Conservation (phyloP, 208 protist species). For the Wallacemonas sp. region DNA sequence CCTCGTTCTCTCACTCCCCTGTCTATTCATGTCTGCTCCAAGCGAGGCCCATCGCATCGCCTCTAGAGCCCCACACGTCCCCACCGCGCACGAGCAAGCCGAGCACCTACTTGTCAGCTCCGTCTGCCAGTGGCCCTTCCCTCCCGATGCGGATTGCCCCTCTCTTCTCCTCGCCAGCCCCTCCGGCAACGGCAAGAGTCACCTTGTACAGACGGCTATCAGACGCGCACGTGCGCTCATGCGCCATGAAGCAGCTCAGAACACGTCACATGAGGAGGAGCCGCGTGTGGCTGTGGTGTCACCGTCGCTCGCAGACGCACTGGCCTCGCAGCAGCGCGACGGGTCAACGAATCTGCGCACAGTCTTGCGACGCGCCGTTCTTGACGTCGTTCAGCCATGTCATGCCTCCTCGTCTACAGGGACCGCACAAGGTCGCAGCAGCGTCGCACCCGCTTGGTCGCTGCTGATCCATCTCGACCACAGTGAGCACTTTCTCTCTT, state of each 20-base stretch:
- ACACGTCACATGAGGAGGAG: too few relatives aligned
- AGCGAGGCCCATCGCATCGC: background rate
- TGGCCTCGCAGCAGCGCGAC: constrained; percentile 36
- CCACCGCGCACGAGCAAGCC: background rate
- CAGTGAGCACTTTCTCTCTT: constrained; percentile 50
- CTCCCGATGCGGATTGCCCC: constrained; percentile 22
- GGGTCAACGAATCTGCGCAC: constrained; percentile 49
- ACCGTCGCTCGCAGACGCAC: constrained; percentile 28
- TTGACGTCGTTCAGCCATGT: background rate
- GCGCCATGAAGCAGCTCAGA: too few relatives aligned
- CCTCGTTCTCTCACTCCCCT: background rate
- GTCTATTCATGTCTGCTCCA: background rate
- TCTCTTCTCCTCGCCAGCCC: constrained; percentile 62
- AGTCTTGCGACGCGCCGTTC: constrained; percentile 29
- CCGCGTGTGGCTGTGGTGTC: constrained; percentile 29
- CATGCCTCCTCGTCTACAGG: too few relatives aligned
- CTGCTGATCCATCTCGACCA: constrained; percentile 70
- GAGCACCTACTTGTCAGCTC: constrained; percentile 38
- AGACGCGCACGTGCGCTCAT: background rate
- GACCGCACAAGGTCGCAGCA: background rate
- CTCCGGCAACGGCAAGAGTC: constrained; percentile 64
- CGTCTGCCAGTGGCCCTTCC: constrained; percentile 51
- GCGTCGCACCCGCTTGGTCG: background rate
- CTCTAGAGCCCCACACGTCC: too few relatives aligned
- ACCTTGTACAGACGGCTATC: constrained; percentile 29